Conservation (phyloP, 768 basidiomycete species). For the Fibroporia radiculosa region DNA sequence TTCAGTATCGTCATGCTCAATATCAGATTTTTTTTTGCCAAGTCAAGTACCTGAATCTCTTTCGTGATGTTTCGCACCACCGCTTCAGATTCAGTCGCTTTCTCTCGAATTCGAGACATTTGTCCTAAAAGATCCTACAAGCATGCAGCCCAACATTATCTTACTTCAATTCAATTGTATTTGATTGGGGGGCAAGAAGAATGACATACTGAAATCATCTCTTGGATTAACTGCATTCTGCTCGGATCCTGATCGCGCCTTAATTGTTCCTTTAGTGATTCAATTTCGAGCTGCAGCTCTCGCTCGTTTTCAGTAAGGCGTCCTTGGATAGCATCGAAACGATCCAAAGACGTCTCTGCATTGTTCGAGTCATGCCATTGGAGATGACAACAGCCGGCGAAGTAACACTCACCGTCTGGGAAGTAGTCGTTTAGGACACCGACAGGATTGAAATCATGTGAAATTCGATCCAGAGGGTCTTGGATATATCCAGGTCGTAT, state of each 20-base stretch:
- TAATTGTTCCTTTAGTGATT: conserved; percentile 57
- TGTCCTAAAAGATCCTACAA: conserved; percentile 84
- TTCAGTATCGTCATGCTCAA: conserved; percentile 85
- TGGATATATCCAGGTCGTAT: conserved; percentile 33
- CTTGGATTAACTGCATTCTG: conserved; percentile 86
- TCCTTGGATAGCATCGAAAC: conserved; percentile 64
- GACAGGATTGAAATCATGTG: conserved; percentile 48
- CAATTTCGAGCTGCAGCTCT: conserved; percentile 66
- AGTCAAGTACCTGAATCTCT: conserved; percentile 91
- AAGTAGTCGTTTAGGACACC: conserved; percentile 61
- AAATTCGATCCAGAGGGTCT: conserved; percentile 52
- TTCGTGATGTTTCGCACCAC: conserved; percentile 93
- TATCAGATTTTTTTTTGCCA: conserved; percentile 90
- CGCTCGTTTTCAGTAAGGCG: conserved; percentile 62
- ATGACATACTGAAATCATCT: conserved; percentile 81
- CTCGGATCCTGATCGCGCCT: conserved; percentile 77
- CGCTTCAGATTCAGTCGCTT: conserved; percentile 94
- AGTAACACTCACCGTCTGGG: conserved; percentile 74
- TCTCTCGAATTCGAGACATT: conserved; percentile 94
- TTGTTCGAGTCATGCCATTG: conserved; percentile 9
- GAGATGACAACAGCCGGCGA: no score
- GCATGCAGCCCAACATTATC: neutral
- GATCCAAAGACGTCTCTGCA: conserved; percentile 67
- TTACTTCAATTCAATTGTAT: neutral
- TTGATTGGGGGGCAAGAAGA: neutral